Evolutionary conservation across 106 monocot species (phyloP), one percentile per base, ranked within the genome.

Genomic region (Allium sativum): DNA sequence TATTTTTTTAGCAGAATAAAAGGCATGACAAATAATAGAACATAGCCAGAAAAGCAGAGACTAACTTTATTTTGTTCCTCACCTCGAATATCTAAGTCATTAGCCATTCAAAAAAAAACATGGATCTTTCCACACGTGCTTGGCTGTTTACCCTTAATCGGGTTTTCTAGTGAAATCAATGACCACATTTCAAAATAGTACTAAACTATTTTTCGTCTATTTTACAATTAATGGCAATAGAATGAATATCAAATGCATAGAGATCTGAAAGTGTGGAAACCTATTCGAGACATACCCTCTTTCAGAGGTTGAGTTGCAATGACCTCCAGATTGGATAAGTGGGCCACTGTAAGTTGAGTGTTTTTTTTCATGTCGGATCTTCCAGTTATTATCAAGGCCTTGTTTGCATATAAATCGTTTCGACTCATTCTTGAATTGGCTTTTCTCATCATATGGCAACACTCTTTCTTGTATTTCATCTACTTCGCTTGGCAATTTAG

Each of bases 321-420:
- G 72, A 61, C 61, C 48, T 45, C 71, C 71, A n/a, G 57, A 71
- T 44, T 74, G 54, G 31, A 85, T 16, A 59, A 78, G 48, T 12
- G 77, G 77, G 66, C 81, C 82, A 66, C 85, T 79, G 66, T 66
- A 66, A 47, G 69, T 74, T 77, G 82, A 78, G 40, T 64, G 68
- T 57, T 73, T 86, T 52, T 67, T 74, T 40, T 68, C 75, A 56
- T 64, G 62, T 43, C 72, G 71, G 65, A 48, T 70, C 66, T 65
- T 82, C 42, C 54, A 62, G 19, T 59, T 78, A 9, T 51, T 14
- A 15, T 79, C 82, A 53, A 55, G 12, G 42, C 61, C 70, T 54
- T 68, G 77, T 51, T 70, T 89, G 44, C 71, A 74, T 46, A 71
- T 72, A 67, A 82, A 69, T 42, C 66, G 69, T 18, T 18, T 15